phyloP scores from a whole-genome alignment of 2,329 filamentous ascomycete species.

The Aspergillus jensenii region DNA sequence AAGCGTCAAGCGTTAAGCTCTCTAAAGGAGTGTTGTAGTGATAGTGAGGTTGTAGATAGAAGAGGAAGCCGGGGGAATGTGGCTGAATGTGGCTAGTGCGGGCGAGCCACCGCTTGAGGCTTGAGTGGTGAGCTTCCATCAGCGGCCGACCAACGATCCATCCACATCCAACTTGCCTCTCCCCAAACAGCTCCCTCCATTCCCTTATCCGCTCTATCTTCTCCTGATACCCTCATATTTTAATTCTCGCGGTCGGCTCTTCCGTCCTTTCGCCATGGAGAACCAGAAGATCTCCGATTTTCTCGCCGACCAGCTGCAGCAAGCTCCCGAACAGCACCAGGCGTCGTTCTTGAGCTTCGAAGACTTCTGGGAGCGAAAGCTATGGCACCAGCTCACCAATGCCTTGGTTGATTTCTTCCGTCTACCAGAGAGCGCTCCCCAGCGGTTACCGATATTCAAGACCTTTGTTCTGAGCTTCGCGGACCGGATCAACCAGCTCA shows the following conservation, averaged over 20 bases:
- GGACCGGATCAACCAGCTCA: slow-evolving; percentile 98
- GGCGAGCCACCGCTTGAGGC: slow-evolving; percentile 25
- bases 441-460: slow-evolving; percentile 89
- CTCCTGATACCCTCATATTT: background rate
- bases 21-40: background rate
- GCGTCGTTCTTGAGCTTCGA: slow-evolving; percentile 87
- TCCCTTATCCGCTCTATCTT: slow-evolving; percentile 10
- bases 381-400: slow-evolving; percentile 98
- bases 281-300: slow-evolving; percentile 88
- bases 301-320: slow-evolving; percentile 83
- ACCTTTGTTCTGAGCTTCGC: slow-evolving; percentile 94
- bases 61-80: background rate
- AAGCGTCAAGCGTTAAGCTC: too few species aligned
- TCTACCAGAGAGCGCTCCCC: slow-evolving; percentile 73
- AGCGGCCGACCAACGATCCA: slow-evolving; percentile 2
- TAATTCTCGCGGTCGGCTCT: background rate
- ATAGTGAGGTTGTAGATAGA: background rate
- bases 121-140: slow-evolving; percentile 20
- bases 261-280: slow-evolving; percentile 62
- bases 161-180: background rate
- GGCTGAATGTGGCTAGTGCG: slow-evolving; percentile 23
- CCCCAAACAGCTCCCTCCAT: slow-evolving; percentile 12
- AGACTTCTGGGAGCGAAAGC: slow-evolving; percentile 95
- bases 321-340: slow-evolving; percentile 84
- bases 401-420: slow-evolving; percentile 85